Percentiles rank a stretch among this genome's conserved stretches.
Evolutionary conservation across 2,329 filamentous ascomycete species (phyloP).

Genomic region (Dactylonectria macrodidyma): DNA sequence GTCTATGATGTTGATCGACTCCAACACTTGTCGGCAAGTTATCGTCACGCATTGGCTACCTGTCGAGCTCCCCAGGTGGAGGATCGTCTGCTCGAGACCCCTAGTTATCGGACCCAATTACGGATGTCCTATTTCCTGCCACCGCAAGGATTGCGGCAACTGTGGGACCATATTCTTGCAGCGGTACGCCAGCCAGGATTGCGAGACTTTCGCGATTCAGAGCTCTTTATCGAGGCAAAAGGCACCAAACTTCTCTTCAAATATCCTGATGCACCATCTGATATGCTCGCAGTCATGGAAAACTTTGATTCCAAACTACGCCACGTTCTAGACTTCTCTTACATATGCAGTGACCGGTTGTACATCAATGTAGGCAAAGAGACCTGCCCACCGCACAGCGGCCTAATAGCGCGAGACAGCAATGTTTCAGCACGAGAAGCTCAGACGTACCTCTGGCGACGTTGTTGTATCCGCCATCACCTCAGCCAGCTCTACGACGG

Average conservation of each 20-base stretch:
- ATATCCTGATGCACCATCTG: no score
- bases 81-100: slow-evolving; percentile 18
- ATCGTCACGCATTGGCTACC: slow-evolving; percentile 30
- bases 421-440: slow-evolving; percentile 4
- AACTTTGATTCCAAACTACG: no score
- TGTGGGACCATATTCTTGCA: slow-evolving; percentile 21
- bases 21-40: slow-evolving; percentile 30
- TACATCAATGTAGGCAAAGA: slow-evolving; percentile 23
- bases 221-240: slow-evolving; percentile 7
- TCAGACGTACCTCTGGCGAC: slow-evolving; percentile 24
- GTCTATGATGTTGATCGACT: slow-evolving; percentile 22
- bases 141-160: slow-evolving; percentile 21
- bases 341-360: slow-evolving; percentile 17
- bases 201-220: slow-evolving; percentile 15
- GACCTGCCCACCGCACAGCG: slow-evolving; percentile 8
- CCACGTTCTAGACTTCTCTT: background rate
- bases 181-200: slow-evolving; percentile 15
- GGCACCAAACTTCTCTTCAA: background rate
- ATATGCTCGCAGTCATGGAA: no score
- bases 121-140: slow-evolving; percentile 28
- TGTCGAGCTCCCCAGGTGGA: slow-evolving; percentile 11
- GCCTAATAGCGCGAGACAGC: background rate
- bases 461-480: slow-evolving; percentile 20
- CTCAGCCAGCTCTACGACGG: slow-evolving; percentile 12
- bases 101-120: slow-evolving; percentile 18